Evolutionary conservation across 345 rosid genomes (phyloP), one percentile per base, ranked within the genome.

Genomic region (Gossypium turneri): DNA sequence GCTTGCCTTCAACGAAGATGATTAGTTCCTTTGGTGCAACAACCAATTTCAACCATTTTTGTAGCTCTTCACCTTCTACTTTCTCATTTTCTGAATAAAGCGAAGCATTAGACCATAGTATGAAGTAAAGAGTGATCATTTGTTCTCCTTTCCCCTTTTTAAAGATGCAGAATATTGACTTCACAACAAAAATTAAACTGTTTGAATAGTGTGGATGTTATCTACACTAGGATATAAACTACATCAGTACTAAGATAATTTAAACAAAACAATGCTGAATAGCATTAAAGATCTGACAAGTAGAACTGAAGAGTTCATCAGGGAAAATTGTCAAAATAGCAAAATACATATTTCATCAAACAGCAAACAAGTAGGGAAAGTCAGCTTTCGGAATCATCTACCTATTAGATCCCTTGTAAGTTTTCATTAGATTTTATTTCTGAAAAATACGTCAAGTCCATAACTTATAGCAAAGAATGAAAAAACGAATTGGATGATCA

Each of bases 51-150:
- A 96, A 86, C 98, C 97, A 96, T 78, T 87, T 79, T 59, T 86
- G 90, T 80, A 96, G 80, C 80, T 90, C 97, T 80, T 92, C 97
- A 58, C 99, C 99, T 82, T 93, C 97, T 34, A 96, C 91, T 83
- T 93, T 96, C 86, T 96, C 99, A 70, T 83, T 87, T 74, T 90
- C 99, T 95, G 86, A 75, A 79, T 48, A 78, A 67, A 71, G 47
- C 15, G 22, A 77, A 20, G 44, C 17, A 19, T 52, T n/a, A 76
- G 63, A 76, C 72, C 53, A 34, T 34, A 5, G 25, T 22, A 72
- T 57, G 15, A 43, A 41, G 29, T 12, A 5, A 38, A 13, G 53
- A 34, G 22, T 3, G 20, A 57, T 51, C 9, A 16, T 69, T 68
- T 69, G 17, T 69, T 69, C 16, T 41, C 15, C 11, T 51, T 68